Evolutionary conservation across 2,329 filamentous ascomycete species (phyloP).

Genomic region (Chalaropsis thielavioides): DNA sequence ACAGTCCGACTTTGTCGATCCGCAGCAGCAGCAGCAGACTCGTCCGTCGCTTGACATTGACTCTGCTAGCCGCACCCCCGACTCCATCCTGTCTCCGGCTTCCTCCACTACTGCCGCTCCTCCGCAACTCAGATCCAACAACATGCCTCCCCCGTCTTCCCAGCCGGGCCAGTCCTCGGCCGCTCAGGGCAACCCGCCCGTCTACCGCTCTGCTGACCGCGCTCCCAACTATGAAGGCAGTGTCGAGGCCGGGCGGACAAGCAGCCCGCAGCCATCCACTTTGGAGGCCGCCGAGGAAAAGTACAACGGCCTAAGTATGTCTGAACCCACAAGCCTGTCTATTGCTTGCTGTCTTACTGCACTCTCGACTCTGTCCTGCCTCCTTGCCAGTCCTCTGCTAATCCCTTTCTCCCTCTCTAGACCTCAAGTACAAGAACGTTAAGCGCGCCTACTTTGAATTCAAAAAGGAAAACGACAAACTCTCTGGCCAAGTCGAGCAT

Average conservation of each 20-base stretch:
- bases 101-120: neutral
- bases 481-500: constrained; percentile 67
- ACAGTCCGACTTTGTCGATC: constrained; percentile 9
- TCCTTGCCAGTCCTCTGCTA: constrained; percentile 2
- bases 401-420: constrained; percentile 30
- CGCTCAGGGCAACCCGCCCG: constrained; percentile 2
- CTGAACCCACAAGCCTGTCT: too few species aligned
- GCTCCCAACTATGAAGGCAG: constrained; percentile 30
- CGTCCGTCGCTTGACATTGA: constrained; percentile 20
- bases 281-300: constrained; percentile 37
- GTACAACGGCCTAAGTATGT: constrained; percentile 43
- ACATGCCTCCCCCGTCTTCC: constrained; percentile 6
- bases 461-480: constrained; percentile 78
- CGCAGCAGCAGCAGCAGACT: constrained; percentile 10
- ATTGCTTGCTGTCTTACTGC: too few species aligned
- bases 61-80: constrained; percentile 24
- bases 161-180: constrained; percentile 2
- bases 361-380: too few species aligned
- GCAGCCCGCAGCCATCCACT: constrained; percentile 39
- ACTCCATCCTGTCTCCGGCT: neutral
- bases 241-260: constrained; percentile 36
- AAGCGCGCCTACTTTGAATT: constrained; percentile 97
- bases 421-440: constrained; percentile 93
- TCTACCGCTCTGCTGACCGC: constrained; percentile 11
- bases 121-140: constrained; percentile 1